phyloP scores from a whole-genome alignment of 176 grass and related monocot genomes.

The Raddia guianensis region DNA sequence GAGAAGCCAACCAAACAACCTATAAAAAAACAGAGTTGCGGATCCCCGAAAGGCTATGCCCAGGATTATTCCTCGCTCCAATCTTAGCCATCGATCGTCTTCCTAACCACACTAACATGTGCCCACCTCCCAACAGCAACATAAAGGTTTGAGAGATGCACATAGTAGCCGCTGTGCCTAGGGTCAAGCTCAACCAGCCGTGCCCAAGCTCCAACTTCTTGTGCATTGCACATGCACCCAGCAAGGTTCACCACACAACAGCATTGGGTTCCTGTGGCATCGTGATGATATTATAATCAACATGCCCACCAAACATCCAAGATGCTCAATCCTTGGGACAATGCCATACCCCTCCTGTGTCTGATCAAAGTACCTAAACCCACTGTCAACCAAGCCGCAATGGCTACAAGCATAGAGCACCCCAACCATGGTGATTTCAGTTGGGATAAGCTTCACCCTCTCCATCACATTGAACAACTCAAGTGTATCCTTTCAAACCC shows the following conservation, averaged over 20 bases:
- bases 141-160: conserved; percentile 85
- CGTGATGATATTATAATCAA: conserved; percentile 67
- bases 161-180: conserved; percentile 74
- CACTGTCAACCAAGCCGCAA: conserved; percentile 74
- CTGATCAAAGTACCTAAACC: conserved; percentile 74
- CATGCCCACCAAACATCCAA: conserved; percentile 85
- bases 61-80: conserved; percentile 79
- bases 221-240: conserved; percentile 84
- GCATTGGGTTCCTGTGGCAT: conserved; percentile 74
- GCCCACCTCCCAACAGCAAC: conserved; percentile 71
- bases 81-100: conserved; percentile 50
- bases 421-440: conserved; percentile 81
- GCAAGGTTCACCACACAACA: conserved; percentile 80
- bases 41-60: conserved; percentile 65
- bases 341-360: conserved; percentile 65
- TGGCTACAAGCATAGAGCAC: conserved; percentile 93
- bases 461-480: conserved; percentile 71
- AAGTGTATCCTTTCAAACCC: conserved; percentile 71
- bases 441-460: conserved; percentile 57
- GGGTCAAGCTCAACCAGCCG: conserved; percentile 68
- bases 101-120: conserved; percentile 61
- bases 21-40: conserved; percentile 26
- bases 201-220: conserved; percentile 67
- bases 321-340: conserved; percentile 69
- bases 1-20: too few relatives aligned